Conservation (phyloP, 2,329 filamentous ascomycete species). For the Cercospora beticola region DNA sequence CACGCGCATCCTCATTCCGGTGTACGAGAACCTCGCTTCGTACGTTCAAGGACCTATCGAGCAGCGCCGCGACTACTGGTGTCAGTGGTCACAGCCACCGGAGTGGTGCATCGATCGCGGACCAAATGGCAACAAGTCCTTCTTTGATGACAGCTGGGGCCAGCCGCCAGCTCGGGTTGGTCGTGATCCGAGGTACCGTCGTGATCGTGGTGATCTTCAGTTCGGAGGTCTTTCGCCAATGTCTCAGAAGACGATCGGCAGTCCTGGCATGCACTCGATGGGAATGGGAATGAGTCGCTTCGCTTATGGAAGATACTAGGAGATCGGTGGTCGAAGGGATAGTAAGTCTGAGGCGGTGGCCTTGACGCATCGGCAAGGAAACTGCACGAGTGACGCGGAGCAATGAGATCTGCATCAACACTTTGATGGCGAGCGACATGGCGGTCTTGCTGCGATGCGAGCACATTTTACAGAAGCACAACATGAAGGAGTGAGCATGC, state of each 20-base stretch:
- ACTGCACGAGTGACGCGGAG: not conserved
- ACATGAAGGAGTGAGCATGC: not conserved
- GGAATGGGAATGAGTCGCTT: slow-evolving; percentile 7
- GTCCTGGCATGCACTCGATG: slow-evolving; percentile 6
- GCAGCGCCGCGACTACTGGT: slow-evolving; percentile 42
- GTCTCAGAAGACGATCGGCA: slow-evolving; percentile 9
- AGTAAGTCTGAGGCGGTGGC: not conserved
- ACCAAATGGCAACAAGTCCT: slow-evolving; percentile 41
- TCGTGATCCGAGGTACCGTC: slow-evolving; percentile 39
- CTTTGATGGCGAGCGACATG: not conserved
- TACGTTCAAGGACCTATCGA: slow-evolving; percentile 42
- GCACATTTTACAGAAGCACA: not conserved
- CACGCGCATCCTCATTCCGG: slow-evolving; percentile 42
- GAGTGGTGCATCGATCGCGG: slow-evolving; percentile 43
- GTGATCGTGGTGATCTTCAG: slow-evolving; percentile 25
- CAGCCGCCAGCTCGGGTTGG: slow-evolving; percentile 40
- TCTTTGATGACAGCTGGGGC: slow-evolving; percentile 43
- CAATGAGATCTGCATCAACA: not conserved
- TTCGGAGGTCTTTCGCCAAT: slow-evolving; percentile 23
- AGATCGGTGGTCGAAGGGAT: slow-evolving; percentile 7
- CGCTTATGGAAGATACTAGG: slow-evolving; percentile 11
- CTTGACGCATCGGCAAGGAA: not conserved
- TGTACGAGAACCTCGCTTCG: slow-evolving; percentile 45
- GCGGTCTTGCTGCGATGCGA: not conserved
- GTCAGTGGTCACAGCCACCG: slow-evolving; percentile 41